Conservation (phyloP, 495 filamentous ascomycete species). For the Pyronema domesticum region DNA sequence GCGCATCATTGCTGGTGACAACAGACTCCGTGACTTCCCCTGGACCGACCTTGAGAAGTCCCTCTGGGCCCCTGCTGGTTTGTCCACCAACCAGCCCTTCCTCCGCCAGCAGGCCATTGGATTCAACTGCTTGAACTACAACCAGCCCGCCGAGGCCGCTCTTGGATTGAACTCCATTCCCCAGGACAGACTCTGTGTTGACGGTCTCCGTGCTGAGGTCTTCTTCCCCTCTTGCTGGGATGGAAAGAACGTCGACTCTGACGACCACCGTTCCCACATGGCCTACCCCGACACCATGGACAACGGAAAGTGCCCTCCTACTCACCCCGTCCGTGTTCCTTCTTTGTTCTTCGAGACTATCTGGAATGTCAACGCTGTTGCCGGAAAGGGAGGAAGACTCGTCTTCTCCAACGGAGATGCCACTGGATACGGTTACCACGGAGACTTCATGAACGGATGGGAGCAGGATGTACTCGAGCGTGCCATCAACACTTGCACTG, state of each 20-base stretch:
- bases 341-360: slow-evolving; percentile 79
- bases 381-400: slow-evolving; percentile 49
- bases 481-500: slow-evolving; percentile 35
- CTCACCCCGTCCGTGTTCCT: slow-evolving; percentile 49
- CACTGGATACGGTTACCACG: slow-evolving; percentile 65
- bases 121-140: slow-evolving; percentile 83
- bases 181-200: slow-evolving; percentile 53
- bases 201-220: slow-evolving; percentile 66
- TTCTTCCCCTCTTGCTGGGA: slow-evolving; percentile 93
- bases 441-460: slow-evolving; percentile 76
- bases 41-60: slow-evolving; percentile 39
- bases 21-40: slow-evolving; percentile 48
- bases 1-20: slow-evolving; percentile 72
- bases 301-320: slow-evolving; percentile 56
- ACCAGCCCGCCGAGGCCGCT: slow-evolving; percentile 41
- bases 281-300: slow-evolving; percentile 61
- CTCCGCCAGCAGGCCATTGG: slow-evolving; percentile 60
- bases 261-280: slow-evolving; percentile 53
- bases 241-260: slow-evolving; percentile 43
- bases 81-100: neutral
- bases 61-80: slow-evolving; percentile 35
- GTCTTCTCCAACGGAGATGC: slow-evolving; percentile 71
- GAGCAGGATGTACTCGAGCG: slow-evolving; percentile 40
- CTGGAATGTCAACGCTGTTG: slow-evolving; percentile 57
- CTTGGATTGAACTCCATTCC: slow-evolving; percentile 69